Percentiles rank a stretch among this genome's conserved stretches.
Conservation (phyloP, 2,329 filamentous ascomycete genomes). For the Hymenoscyphus repandus region DNA sequence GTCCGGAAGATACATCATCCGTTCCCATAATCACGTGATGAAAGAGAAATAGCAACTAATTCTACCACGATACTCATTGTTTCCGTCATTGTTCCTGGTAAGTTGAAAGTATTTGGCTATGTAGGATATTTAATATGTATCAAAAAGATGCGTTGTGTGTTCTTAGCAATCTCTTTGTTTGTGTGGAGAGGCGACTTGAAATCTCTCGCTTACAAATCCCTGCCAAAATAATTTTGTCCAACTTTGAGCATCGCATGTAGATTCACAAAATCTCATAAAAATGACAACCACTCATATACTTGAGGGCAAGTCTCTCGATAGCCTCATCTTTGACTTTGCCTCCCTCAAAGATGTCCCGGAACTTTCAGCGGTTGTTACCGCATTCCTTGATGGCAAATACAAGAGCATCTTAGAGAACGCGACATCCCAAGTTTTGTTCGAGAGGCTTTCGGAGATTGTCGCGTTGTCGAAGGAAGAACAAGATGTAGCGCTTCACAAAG, state of each 20-base stretch:
- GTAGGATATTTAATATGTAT: too few relatives aligned
- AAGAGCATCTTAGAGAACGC: slow-evolving; percentile 23
- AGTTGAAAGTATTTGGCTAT: too few relatives aligned
- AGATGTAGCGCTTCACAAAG: slow-evolving; percentile 15
- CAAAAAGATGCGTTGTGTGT: too few relatives aligned
- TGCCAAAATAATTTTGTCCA: not conserved
- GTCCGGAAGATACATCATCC: too few relatives aligned
- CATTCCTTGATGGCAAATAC: slow-evolving; percentile 29
- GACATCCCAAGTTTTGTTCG: slow-evolving; percentile 25
- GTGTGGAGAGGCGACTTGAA: too few relatives aligned
- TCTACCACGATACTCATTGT: too few relatives aligned
- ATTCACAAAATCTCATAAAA: slow-evolving; percentile 7
- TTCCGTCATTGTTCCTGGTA: too few relatives aligned
- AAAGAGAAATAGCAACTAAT: too few relatives aligned
- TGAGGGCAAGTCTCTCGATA: slow-evolving; percentile 19
- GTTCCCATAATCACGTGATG: too few relatives aligned
- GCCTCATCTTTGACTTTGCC: slow-evolving; percentile 24
- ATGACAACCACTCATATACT: slow-evolving; percentile 16
- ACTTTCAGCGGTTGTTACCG: slow-evolving; percentile 22
- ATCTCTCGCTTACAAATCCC: not conserved
- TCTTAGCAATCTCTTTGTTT: too few relatives aligned
- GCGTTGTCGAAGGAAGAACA: slow-evolving; percentile 11
- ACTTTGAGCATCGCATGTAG: not conserved
- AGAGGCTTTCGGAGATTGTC: slow-evolving; percentile 20
- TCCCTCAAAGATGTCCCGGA: slow-evolving; percentile 22